phyloP scores from a whole-genome alignment of 768 basidiomycete genomes.

The Chlorophyllum brunneum region DNA sequence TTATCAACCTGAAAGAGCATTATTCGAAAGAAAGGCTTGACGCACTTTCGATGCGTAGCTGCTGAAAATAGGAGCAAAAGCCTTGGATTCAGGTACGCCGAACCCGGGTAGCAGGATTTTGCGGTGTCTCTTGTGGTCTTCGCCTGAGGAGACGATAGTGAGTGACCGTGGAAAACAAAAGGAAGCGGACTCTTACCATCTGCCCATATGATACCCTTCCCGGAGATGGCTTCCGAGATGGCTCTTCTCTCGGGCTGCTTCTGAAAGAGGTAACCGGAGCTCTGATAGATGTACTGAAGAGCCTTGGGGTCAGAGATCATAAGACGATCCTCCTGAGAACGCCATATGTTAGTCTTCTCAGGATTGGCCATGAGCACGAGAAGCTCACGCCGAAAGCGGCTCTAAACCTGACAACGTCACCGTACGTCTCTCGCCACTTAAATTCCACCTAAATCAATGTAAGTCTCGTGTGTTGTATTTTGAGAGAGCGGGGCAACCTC shows the following conservation, averaged over 20 bases:
- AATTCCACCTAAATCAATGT: slow-evolving; percentile 31
- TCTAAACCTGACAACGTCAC: slow-evolving; percentile 35
- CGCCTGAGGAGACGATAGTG: slow-evolving; percentile 18
- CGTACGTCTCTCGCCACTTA: slow-evolving; percentile 41
- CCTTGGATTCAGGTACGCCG: slow-evolving; percentile 37
- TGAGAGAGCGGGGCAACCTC: slow-evolving; percentile 20
- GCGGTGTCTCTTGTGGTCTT: slow-evolving; percentile 42
- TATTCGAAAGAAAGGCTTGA: not conserved
- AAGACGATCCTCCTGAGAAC: slow-evolving; percentile 38
- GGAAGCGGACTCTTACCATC: slow-evolving; percentile 29
- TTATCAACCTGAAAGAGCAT: not conserved
- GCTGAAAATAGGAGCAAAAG: slow-evolving; percentile 37
- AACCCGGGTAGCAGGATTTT: slow-evolving; percentile 47
- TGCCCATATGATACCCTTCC: slow-evolving; percentile 35
- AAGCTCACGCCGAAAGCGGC: slow-evolving; percentile 32
- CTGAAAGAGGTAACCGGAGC: slow-evolving; percentile 37
- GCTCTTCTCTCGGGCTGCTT: slow-evolving; percentile 37
- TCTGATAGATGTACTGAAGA: slow-evolving; percentile 40
- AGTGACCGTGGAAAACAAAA: not conserved
- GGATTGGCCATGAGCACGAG: not conserved
- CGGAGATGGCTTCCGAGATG: slow-evolving; percentile 29
- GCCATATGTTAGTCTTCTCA: not conserved
- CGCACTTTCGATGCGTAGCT: slow-evolving; percentile 29
- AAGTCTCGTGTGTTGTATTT: not conserved
- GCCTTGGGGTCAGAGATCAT: slow-evolving; percentile 47